phyloP scores from a whole-genome alignment of 805 yeast genomes.

The Metschnikowia similis region DNA sequence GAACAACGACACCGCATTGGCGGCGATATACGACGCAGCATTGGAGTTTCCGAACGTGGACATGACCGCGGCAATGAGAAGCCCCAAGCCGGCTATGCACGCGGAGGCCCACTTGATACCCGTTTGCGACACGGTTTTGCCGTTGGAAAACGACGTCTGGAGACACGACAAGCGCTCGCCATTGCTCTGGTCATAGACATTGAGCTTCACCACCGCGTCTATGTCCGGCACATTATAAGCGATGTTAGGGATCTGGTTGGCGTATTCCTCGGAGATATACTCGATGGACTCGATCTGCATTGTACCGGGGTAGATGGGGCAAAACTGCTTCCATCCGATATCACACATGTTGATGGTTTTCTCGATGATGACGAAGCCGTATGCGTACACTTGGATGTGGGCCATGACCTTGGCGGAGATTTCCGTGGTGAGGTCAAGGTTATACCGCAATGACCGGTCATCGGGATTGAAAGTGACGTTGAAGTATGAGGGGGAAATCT shows the following conservation, averaged over 20 bases:
- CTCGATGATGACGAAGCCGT: conserved; percentile 70
- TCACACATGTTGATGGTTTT: conserved; percentile 59
- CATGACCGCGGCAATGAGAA: conserved; percentile 74
- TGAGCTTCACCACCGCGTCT: conserved; percentile 69
- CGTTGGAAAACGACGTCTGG: conserved; percentile 70
- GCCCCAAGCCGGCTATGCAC: conserved; percentile 81
- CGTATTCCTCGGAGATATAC: conserved; percentile 49
- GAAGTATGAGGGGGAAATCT: conserved; percentile 67
- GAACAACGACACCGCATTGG: conserved; percentile 80
- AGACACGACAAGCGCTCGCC: conserved; percentile 61
- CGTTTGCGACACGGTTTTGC: conserved; percentile 73
- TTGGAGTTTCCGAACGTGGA: conserved; percentile 83
- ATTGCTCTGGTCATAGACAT: conserved; percentile 37
- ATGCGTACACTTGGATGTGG: conserved; percentile 71
- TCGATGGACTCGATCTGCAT: conserved; percentile 71
- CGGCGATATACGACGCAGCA: conserved; percentile 85
- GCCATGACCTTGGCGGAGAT: conserved; percentile 66
- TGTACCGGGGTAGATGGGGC: conserved; percentile 81
- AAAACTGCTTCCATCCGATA: conserved; percentile 77
- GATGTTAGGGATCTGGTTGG: conserved; percentile 67
- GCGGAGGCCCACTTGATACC: conserved; percentile 88
- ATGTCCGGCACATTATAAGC: conserved; percentile 85
- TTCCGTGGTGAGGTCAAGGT: conserved; percentile 64
- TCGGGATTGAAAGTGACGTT: conserved; percentile 75
- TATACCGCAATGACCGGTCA: conserved; percentile 60